Conservation (phyloP, 345 rosid genomes). For the Eucalyptus lansdowneana region DNA sequence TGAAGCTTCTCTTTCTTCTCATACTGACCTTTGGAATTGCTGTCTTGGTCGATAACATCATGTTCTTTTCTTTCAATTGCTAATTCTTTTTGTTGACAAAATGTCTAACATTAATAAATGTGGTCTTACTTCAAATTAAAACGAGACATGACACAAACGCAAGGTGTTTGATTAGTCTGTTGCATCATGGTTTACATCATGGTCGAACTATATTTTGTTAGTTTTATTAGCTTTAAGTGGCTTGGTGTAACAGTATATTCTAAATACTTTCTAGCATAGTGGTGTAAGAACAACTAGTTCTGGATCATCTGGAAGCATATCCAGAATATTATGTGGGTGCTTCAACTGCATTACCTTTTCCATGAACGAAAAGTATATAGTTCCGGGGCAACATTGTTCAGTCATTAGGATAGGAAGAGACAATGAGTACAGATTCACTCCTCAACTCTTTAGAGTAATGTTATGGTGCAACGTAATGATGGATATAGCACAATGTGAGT, state of each 20-base stretch:
- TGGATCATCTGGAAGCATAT: neutral
- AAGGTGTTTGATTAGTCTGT: neutral
- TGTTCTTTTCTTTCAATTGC: slow-evolving; percentile 24
- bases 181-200: neutral
- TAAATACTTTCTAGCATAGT: neutral
- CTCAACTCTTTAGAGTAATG: neutral
- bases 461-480: neutral
- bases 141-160: neutral
- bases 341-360: neutral
- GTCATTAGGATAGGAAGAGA: neutral
- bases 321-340: neutral
- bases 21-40: slow-evolving; percentile 61
- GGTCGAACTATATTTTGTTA: neutral
- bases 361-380: neutral
- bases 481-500: neutral
- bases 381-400: neutral
- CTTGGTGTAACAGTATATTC: neutral
- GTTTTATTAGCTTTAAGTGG: neutral
- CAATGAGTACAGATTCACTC: neutral
- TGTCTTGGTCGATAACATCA: slow-evolving; percentile 73
- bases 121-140: neutral
- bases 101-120: neutral
- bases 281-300: neutral
- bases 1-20: slow-evolving; percentile 78
- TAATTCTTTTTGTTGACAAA: neutral